These are phyloP conservation scores for Sugiyamaella xylanicola DNA, from an alignment of 1,139 yeast species.

Conservation along the genomic window DNA sequence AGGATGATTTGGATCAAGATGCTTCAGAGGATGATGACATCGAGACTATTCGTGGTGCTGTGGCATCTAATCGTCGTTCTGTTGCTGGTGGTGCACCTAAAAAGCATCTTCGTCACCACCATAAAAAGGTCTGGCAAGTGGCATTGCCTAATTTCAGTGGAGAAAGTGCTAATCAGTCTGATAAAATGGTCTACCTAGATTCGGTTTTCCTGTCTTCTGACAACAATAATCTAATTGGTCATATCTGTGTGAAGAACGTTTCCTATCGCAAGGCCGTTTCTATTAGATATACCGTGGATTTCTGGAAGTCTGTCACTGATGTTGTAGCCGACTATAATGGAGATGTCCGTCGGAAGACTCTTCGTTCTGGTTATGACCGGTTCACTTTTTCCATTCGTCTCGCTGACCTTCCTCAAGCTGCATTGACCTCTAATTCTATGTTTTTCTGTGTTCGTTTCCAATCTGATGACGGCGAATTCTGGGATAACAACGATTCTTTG, in stretches of 20 bases:
- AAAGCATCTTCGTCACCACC: constrained; percentile 12
- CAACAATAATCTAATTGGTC: constrained; percentile 62
- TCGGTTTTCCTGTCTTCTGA: constrained; percentile 61
- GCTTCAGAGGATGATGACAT: constrained; percentile 38
- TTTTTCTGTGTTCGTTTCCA: constrained; percentile 63
- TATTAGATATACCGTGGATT: constrained; percentile 66
- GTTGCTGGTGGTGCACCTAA: not conserved
- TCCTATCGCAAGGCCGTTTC: constrained; percentile 64
- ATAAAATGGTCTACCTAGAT: constrained; percentile 61
- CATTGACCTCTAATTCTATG: constrained; percentile 41
- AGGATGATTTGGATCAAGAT: constrained; percentile 38
- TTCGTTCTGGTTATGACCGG: constrained; percentile 44
- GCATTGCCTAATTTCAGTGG: constrained; percentile 17
- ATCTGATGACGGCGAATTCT: constrained; percentile 55
- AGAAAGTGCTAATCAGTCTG: constrained; percentile 34
- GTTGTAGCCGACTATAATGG: constrained; percentile 65
- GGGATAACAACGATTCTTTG: constrained; percentile 71
- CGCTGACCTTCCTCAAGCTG: constrained; percentile 40
- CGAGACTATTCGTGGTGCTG: not conserved
- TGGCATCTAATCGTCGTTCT: not conserved
- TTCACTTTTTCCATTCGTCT: constrained; percentile 49
- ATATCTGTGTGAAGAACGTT: constrained; percentile 70
- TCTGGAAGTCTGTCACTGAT: constrained; percentile 74
- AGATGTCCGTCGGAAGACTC: constrained; percentile 54
- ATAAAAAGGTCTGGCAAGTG: constrained; percentile 20